Evolutionary conservation across 2,329 filamentous ascomycete genomes (phyloP).

Genomic region (Cladophialophora yegresii): DNA sequence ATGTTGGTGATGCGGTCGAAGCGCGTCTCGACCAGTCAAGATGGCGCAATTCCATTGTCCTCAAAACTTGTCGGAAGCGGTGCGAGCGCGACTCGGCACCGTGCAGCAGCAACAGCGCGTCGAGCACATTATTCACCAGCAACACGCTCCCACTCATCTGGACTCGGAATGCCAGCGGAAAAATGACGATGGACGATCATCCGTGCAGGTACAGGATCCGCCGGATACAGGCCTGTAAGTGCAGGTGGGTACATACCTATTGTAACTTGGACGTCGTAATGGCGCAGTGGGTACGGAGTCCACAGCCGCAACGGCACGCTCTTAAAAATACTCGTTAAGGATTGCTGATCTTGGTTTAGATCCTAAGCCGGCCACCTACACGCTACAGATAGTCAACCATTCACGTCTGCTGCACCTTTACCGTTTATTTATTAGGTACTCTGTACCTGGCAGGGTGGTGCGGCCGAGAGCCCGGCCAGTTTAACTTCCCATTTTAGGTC

Average conservation of each 20-base stretch:
- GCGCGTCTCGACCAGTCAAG: background rate
- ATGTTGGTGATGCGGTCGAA: constrained; percentile 1
- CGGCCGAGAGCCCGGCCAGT: background rate
- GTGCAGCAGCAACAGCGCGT: background rate
- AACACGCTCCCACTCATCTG: no score
- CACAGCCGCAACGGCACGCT: no score
- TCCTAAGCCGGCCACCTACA: background rate
- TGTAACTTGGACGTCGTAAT: background rate
- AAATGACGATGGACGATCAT: no score
- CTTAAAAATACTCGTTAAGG: background rate
- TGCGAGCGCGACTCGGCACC: background rate
- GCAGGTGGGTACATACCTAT: no score
- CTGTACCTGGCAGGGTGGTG: background rate
- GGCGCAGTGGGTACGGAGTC: no score
- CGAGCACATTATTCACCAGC: no score
- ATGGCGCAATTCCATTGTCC: background rate
- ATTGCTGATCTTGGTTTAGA: background rate
- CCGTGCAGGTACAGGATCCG: background rate
- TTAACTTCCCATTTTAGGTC: background rate
- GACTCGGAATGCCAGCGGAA: background rate
- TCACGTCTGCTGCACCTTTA: background rate
- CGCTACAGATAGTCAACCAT: background rate
- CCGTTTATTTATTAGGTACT: background rate
- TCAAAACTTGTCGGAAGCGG: background rate
- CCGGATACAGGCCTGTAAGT: background rate